Conservation (phyloP, 2,329 filamentous ascomycete species). For the Nothopassalora personata region DNA sequence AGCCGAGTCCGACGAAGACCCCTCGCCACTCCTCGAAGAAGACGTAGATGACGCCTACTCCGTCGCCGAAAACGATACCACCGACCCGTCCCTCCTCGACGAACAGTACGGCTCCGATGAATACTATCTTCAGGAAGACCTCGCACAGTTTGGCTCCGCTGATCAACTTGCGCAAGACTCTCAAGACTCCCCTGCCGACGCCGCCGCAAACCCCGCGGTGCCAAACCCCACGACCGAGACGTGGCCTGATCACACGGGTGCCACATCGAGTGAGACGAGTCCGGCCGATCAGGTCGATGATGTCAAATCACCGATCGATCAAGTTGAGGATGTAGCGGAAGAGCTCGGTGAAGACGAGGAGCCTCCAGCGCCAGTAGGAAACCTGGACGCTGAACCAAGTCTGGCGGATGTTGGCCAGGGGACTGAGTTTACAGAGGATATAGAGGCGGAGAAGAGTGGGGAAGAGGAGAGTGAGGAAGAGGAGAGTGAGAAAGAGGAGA, state of each 20-base stretch:
- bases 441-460: background rate
- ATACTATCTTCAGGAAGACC: constrained; percentile 4
- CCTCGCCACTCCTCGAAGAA: constrained; percentile 1
- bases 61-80: constrained; percentile 4
- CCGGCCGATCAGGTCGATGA: constrained; percentile 5
- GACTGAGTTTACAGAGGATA: background rate
- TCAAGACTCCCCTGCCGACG: background rate
- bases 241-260: background rate
- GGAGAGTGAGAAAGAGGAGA: constrained; percentile 1
- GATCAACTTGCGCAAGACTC: background rate
- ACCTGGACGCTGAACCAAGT: background rate
- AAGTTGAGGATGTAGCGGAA: constrained; percentile 12
- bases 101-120: background rate
- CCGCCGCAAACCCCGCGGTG: background rate
- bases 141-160: constrained; percentile 14
- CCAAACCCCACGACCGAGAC: background rate
- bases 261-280: background rate
- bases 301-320: constrained; percentile 2
- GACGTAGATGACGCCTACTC: background rate
- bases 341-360: constrained; percentile 15
- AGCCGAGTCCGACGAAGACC: background rate
- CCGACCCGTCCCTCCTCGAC: background rate
- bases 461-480: constrained; percentile 4
- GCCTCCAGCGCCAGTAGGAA: background rate
- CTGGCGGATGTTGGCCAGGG: background rate